Evolutionary conservation across 148 eudicot genomes (phyloP), one percentile per base, ranked within the genome.

Genomic region (Fagopyrum homotropicum): DNA sequence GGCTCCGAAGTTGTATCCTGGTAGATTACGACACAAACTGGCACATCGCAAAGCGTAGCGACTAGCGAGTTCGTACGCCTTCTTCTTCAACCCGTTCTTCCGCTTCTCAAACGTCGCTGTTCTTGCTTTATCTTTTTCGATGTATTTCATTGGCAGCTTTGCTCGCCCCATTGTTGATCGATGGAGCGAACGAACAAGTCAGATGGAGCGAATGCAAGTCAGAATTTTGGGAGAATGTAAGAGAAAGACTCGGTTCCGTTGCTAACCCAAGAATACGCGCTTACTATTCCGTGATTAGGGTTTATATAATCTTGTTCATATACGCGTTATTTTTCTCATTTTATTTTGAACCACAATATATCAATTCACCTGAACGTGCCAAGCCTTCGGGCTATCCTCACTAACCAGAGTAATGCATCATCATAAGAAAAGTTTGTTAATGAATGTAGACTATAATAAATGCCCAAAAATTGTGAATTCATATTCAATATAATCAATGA

Each of bases 301-400:
- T n/a, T n/a, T n/a, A n/a, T n/a, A n/a, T n/a, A n/a, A n/a, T n/a
- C n/a, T n/a, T n/a, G n/a, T n/a, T n/a, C n/a, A n/a, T n/a, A n/a
- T n/a, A n/a, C n/a, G n/a, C n/a, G n/a, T n/a, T 22, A 52, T 17
- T 72, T 10, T 10, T 51, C 9, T 11, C 44, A 4, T 15, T 55
- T 55, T 22, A 45, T 45, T 47, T 46, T 46, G 9, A 72, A 43
- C 61, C 26, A 76, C 5, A 66, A 17, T 14, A 75, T 29, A 70
- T 72, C 51, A 72, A 16, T 43, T 45, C 84, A 96, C 99, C 98
- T 96, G 99, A 35, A 86, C 91, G 83, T 96, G 98, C 98, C 98
- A 96, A 71, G 88, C 83, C 76, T 90, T 94, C 15, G 91, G 95
- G 80, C 88, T 88, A 76, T 90, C 77, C 10, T 89, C 92, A 64